Percentiles rank a stretch among this genome's conserved stretches.
Evolutionary conservation across 2,329 filamentous ascomycete genomes (phyloP).

Genomic region (Penicillium sp.): DNA sequence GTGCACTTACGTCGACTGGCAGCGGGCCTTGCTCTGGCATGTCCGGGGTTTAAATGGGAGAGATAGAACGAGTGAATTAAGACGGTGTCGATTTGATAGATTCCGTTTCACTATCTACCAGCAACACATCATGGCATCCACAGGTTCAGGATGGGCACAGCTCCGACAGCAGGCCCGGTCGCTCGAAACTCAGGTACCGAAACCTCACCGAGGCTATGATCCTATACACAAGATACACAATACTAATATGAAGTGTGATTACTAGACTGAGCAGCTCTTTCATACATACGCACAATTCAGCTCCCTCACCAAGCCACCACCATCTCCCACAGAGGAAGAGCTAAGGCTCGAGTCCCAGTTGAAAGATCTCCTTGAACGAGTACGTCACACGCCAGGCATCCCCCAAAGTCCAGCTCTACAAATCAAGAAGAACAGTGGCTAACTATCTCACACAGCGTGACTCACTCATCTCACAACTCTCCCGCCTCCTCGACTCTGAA

Average conservation of each 20-base stretch:
- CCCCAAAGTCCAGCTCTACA: constrained; percentile 1
- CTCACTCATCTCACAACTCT: constrained; percentile 77
- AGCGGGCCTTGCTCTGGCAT: constrained; percentile 12
- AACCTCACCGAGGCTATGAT: constrained; percentile 16
- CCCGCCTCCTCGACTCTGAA: constrained; percentile 91
- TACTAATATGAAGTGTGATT: constrained; percentile 23
- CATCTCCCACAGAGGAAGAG: constrained; percentile 86
- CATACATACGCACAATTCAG: constrained; percentile 88
- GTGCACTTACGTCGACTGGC: constrained; percentile 26
- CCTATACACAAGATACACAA: constrained; percentile 8
- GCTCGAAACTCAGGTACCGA: constrained; percentile 82
- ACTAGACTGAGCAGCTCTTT: constrained; percentile 75
- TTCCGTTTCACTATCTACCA: constrained; percentile 1
- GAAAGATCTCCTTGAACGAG: constrained; percentile 74
- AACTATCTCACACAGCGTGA: constrained; percentile 68
- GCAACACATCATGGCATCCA: constrained; percentile 57
- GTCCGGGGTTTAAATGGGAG: constrained; percentile 20
- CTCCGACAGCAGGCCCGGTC: constrained; percentile 88
- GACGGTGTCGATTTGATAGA: not conserved
- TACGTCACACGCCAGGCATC: constrained; percentile 20
- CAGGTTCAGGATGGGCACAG: constrained; percentile 82
- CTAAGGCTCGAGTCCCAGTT: constrained; percentile 78
- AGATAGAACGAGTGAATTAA: constrained; percentile 10
- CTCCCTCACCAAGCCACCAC: constrained; percentile 75
- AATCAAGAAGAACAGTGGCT: constrained; percentile 7